phyloP scores from a whole-genome alignment of 2,329 filamentous ascomycete species.

The Cladosporium velox region DNA sequence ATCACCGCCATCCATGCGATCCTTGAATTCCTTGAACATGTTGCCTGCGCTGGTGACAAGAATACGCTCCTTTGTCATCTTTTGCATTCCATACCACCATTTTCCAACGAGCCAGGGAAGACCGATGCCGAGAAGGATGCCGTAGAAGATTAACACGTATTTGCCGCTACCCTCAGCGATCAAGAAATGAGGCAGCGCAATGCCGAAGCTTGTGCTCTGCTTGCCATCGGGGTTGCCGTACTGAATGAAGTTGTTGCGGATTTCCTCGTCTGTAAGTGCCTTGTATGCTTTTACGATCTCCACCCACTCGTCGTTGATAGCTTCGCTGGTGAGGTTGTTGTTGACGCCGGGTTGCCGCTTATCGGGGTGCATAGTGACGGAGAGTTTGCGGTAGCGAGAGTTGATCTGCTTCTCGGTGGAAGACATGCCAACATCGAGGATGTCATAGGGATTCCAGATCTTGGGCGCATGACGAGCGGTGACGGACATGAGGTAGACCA shows the following conservation, averaged over 20 bases:
- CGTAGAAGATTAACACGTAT: constrained; percentile 90
- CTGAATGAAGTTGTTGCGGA: constrained; percentile 94
- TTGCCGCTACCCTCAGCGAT: constrained; percentile 92
- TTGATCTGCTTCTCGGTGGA: constrained; percentile 89
- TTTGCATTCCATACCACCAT: constrained; percentile 98
- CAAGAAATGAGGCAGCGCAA: constrained; percentile 90
- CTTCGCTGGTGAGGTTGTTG: constrained; percentile 87
- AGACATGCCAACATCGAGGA: constrained; percentile 81
- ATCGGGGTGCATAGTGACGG: constrained; percentile 86
- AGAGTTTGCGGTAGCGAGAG: constrained; percentile 82
- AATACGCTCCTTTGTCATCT: constrained; percentile 89
- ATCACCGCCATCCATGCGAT: constrained; percentile 76
- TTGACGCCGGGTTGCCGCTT: constrained; percentile 80
- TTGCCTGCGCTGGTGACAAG: constrained; percentile 91
- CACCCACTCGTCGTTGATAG: constrained; percentile 84
- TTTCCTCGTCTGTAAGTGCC: constrained; percentile 92
- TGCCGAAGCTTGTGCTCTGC: constrained; percentile 97
- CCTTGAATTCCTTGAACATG: constrained; percentile 89
- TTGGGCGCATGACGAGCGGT: constrained; percentile 72
- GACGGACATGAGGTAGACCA: constrained; percentile 85
- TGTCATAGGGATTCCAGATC: constrained; percentile 96
- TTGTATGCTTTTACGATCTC: constrained; percentile 98
- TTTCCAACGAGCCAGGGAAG: constrained; percentile 91
- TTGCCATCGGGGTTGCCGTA: constrained; percentile 97
- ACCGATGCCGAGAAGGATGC: constrained; percentile 80